Percentiles rank a stretch among this genome's conserved stretches.
Conservation (phyloP, 495 filamentous ascomycete species). For the Podospora anserina region DNA sequence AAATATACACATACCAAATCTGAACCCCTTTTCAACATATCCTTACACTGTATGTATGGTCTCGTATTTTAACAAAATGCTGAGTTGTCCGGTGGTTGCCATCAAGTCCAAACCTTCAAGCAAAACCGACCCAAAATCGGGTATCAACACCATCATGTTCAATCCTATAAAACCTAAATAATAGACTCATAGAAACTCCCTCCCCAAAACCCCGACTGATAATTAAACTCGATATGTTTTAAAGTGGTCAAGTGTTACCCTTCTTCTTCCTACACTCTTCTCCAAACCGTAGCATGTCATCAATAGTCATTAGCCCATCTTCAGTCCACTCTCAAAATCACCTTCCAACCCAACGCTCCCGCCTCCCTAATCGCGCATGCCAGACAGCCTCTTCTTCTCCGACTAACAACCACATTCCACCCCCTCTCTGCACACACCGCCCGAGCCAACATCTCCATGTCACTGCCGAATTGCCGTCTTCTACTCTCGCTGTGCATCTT, state of each 20-base stretch:
- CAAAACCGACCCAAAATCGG: constrained; percentile 3
- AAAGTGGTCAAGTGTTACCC: no score
- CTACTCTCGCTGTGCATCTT: constrained; percentile 50
- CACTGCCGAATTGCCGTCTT: constrained; percentile 51
- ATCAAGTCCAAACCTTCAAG: not conserved
- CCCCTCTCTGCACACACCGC: constrained; percentile 69
- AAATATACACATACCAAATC: not conserved
- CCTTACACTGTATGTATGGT: no score
- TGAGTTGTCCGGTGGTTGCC: not conserved
- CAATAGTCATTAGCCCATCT: not conserved
- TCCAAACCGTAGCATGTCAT: not conserved
- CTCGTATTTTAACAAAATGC: no score
- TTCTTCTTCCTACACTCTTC: not conserved
- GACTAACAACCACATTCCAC: constrained; percentile 64
- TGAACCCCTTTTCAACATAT: no score
- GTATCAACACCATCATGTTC: constrained; percentile 17
- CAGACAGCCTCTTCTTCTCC: constrained; percentile 60
- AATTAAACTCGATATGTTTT: not conserved
- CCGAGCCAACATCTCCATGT: constrained; percentile 62
- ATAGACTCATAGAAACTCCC: not conserved
- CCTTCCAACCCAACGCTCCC: constrained; percentile 60
- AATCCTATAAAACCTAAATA: not conserved
- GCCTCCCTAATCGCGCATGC: constrained; percentile 70
- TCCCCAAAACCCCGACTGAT: not conserved
- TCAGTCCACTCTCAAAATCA: constrained; percentile 61